A percentile compares a stretch with the other conserved stretches of the same genome.
Conservation (phyloP, 2,329 filamentous ascomycete species). For the Alternaria incomplexa region DNA sequence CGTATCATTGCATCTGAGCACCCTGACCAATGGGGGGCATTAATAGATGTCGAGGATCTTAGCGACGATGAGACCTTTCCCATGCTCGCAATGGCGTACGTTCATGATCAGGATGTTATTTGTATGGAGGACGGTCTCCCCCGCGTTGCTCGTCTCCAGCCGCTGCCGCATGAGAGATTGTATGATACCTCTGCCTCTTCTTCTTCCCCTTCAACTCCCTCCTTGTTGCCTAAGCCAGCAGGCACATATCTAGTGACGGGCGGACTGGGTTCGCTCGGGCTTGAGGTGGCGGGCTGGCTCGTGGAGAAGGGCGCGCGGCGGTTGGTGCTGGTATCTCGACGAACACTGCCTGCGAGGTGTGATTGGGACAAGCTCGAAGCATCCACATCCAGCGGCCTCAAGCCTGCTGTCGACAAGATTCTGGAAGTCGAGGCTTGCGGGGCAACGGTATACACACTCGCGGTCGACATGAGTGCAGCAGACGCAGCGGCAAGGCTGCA, state of each 20-base stretch:
- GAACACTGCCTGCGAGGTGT: constrained; percentile 44
- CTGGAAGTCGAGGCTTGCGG: constrained; percentile 25
- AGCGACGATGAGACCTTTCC: constrained; percentile 32
- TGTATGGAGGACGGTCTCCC: neutral
- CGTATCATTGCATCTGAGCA: constrained; percentile 49
- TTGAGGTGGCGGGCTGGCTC: constrained; percentile 47
- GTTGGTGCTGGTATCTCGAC: constrained; percentile 51
- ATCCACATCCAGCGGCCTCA: constrained; percentile 11
- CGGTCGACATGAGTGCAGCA: constrained; percentile 46
- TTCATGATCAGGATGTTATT: constrained; percentile 14
- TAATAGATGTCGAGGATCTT: constrained; percentile 17
- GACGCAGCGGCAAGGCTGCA: constrained; percentile 17
- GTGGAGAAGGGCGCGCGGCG: constrained; percentile 51
- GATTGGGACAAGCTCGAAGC: constrained; percentile 29
- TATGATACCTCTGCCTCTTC: neutral
- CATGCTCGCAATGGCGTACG: constrained; percentile 47
- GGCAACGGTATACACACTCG: constrained; percentile 43
- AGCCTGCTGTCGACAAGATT: constrained; percentile 17
- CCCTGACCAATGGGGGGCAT: constrained; percentile 48
- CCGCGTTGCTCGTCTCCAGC: neutral
- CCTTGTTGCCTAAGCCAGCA: constrained; percentile 37
- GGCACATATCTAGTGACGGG: constrained; percentile 55
- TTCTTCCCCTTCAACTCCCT: neutral
- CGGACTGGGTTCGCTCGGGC: constrained; percentile 51
- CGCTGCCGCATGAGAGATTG: neutral